Base-by-base conservation (phyloP, 2,329 filamentous ascomycete genomes). In the Ophiocordyceps unilateralis region DNA sequence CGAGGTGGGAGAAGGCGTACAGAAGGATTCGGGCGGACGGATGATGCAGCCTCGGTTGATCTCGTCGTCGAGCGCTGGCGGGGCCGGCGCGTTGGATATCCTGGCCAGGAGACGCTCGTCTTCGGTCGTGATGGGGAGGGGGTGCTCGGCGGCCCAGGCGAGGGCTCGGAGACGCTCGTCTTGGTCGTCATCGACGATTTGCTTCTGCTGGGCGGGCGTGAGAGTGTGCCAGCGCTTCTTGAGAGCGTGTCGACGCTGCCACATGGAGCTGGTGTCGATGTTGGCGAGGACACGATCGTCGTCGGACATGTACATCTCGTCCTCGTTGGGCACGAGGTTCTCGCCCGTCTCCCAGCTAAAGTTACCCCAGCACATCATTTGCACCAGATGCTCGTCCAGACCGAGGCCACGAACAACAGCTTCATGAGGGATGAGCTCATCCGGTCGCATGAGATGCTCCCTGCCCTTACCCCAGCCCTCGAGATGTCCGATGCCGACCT, bases 281-380 rank as follows among this genome's bases (percentile, higher is more conserved):
- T 56, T 48, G 7, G 44, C 47, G 20, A 63, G 50, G 22, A 51
- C 51, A 30, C 51, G 45, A 23, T 69, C 68, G 39, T 67, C 62
- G 50, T 74, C 67, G 11, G 59, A 63, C 51, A 76, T 65, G 52
- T 71, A 69, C 49, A 69, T 62, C 52, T 75, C 67, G 41, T 70
- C 65, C 41, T 65, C 56, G 10, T 58, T 63, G 2, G 73, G 70
- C 0, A 68, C 63, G 5, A 74, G 51, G 53, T 76, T 69, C 47
- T 62, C 55, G 41, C 72, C 67, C 1, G 66, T 73, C 5, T 54
- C 41, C 42, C 64, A 67, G 56, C 81, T 67, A 23, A 79, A 60
- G 53, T 71, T 71, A 1, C 82, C 81, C 65, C 73, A 83, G 15
- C 73, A 47, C 49, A 78, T 64, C 67, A 83, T 78, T 45, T 69